Evolutionary conservation across 306 rosid genomes (phyloP), one percentile per base, ranked within the genome.

Genomic region (Lupinus albus): DNA sequence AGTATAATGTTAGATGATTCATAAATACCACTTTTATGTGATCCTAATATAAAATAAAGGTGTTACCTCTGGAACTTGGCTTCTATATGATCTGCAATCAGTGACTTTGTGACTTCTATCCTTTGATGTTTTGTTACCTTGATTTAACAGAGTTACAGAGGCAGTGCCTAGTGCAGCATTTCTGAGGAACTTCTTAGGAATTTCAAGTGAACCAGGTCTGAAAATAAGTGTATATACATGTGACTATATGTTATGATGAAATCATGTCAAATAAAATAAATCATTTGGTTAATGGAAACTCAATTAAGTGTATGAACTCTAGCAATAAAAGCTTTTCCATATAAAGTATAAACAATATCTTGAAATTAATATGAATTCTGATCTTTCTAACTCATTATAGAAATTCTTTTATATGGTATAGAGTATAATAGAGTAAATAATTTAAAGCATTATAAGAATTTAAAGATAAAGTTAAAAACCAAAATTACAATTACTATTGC

Each of bases 31-130:
- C 50, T 61, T 44, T 49, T 42, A 50, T 48, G 14, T 48, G 33
- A 49, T 49, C 33, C 2, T 41, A 41, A 10, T 41, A 39, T 3
- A 39, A 51, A 6, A 42, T 15, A 32, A n/a, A 39, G 9, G 0
- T 41, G 32, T 14, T 73, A 74, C 97, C 97, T 91, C 92, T 0
- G 86, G 78, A 50, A 72, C 76, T 0, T 91, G 90, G 77, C 88
- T 88, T 77, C 91, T 82, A 25, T 94, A 91, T 46, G 97, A 91
- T 78, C 68, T 83, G 15, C 91, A 83, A 14, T 88, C 88, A 2
- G 44, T 60, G 56, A 83, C 69, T 81, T 86, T 92, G 45, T 87
- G 95, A 79, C 95, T 89, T 87, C 79, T 80, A 8, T 84, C 89
- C 61, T 89, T 89, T 10, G 88, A 67, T 44, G 54, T 61, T 81